Evolutionary conservation across 495 filamentous ascomycete species (phyloP), one percentile per base, ranked within the genome.

Genomic region (Neurospora sp.): DNA sequence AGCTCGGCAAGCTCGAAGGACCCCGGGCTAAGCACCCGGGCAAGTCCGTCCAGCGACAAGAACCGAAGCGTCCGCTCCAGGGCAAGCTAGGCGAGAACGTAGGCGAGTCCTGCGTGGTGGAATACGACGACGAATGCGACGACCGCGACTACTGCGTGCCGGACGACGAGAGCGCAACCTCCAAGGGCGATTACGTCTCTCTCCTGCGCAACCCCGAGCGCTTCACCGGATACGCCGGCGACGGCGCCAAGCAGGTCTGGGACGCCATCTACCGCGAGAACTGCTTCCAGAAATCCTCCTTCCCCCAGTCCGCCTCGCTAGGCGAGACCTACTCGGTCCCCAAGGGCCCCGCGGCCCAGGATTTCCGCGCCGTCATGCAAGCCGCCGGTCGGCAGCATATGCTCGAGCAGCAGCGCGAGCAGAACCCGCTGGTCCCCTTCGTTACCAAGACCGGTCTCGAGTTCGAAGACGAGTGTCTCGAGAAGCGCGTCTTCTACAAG

Each of bases 51-150:
- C 92, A 94, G 74, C 84, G 85, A 73, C 89, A 92, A 78, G 86
- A 89, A n/a, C 89, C 87, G 38, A 78, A 90, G 75, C 85, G 88
- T 74, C 96, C 96, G 17, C 85, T 99, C 21, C 89, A 92, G 77
- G 96, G 94, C 4, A 86, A 89, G 78, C 84, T 99, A 42, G 96
- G 96, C 39, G 92, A 94, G 70, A 85, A 91, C 71, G 94, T 97
- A 10, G 93, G 93, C 24, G 96, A 99, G 83, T 97, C 93, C 77
- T 99, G 96, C 81, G 93, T 99, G 54, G 90, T 98, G 2, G 96
- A 99, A 81, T 97, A 96, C 79, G 96, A 98, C 77, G 96, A 98
- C 76, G 96, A 99, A 80, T 98, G 96, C 75, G 96, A 99, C 82
- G 93, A 98, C 71, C 88, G 94, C 38, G 96, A 99, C 78, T 99